Evolutionary conservation across 2,329 filamentous ascomycete genomes (phyloP), one percentile per base, ranked within the genome.

Genomic region (Neofusicoccum laricinum): DNA sequence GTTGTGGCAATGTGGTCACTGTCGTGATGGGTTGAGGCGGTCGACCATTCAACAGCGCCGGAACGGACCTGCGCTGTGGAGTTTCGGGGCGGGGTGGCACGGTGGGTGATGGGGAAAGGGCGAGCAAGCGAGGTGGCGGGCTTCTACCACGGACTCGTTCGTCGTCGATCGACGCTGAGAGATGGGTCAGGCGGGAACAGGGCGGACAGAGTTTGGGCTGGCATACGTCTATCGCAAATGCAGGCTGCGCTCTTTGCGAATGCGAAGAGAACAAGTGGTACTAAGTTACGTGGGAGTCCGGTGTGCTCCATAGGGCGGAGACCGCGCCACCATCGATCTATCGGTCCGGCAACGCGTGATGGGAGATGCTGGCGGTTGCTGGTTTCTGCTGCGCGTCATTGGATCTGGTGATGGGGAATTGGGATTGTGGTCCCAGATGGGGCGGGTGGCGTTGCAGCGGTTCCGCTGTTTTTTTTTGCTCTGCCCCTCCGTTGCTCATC

Each of bases 301-400:
- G 25, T 5, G 25, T 30, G 25, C 25, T 30, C 25, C 25, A 19
- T 15, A 40, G 34, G 21, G 38, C 38, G 38, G 15, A 21, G 38
- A 57, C 40, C 21, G 17, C 17, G 53, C 38, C 38, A 57, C 53
- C 53, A 45, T 43, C 53, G 53, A 57, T 57, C 53, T 57, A 57
- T 57, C 53, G 53, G 53, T 32, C 53, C 53, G 36, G 36, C 4
- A 14, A 38, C 10, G 53, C 15, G 38, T 45, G 19, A 43, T 38
- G 36, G 36, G 14, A 11, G 36, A 38, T 38, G 36, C 36, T 38
- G 10, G 10, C 10, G 34, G 40, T 15, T 19, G 53, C n/a, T 43
- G 38, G 17, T 43, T 49, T 32, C 21, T 7, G 46, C 46, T 49
- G 46, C 46, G 25, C 46, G 46, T 49, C 46, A 49, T 49, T 49